Conservation (phyloP, 148 eudicot genomes). For the Chenopodium formosanum region DNA sequence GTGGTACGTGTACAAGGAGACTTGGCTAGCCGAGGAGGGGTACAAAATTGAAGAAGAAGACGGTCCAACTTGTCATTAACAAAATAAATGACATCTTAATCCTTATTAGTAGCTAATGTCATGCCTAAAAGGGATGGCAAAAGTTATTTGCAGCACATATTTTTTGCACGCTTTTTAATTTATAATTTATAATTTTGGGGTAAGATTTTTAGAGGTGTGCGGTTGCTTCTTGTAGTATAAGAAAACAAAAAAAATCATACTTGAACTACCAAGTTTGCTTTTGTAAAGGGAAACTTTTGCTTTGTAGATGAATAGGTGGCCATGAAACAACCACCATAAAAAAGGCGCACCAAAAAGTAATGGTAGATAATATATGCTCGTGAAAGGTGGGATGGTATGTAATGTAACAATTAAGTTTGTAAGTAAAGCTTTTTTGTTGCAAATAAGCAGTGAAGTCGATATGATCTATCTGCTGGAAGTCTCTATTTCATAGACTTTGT, state of each 20-base stretch:
- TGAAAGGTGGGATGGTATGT: neutral
- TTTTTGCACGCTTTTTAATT: constrained; percentile 9
- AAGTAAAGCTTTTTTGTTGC: neutral
- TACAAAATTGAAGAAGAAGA: constrained; percentile 40
- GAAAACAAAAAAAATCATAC: neutral
- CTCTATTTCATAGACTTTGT: constrained; percentile 7
- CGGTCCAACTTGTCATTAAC: constrained; percentile 37
- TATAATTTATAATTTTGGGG: neutral
- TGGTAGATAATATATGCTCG: neutral
- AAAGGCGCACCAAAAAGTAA: neutral
- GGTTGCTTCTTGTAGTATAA: neutral
- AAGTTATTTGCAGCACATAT: constrained; percentile 4
- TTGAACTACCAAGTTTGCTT: neutral
- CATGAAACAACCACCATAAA: neutral
- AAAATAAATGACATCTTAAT: neutral
- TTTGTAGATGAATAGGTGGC: neutral
- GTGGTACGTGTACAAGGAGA: constrained; percentile 75
- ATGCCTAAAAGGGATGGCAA: neutral
- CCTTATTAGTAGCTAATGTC: neutral
- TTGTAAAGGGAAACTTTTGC: neutral
- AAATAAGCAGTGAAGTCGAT: neutral
- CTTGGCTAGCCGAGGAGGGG: constrained; percentile 64
- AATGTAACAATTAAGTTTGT: too few relatives aligned
- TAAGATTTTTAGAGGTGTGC: neutral
- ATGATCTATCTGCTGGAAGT: neutral